Base-by-base conservation (phyloP, 305 asterid species). In the Plantago coronopus region DNA sequence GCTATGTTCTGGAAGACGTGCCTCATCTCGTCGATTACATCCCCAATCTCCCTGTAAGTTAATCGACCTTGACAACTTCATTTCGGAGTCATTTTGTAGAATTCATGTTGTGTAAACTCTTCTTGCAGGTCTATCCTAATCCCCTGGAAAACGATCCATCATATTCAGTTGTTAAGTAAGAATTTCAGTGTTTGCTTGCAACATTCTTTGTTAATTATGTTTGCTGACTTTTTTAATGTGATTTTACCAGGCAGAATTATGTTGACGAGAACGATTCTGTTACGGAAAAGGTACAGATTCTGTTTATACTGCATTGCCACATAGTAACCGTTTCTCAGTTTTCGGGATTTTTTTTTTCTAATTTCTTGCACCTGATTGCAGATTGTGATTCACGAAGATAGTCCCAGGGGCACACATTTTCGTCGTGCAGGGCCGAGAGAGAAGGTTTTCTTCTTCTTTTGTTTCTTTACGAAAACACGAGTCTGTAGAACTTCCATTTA, bases 131-230 rank as follows among this genome's bases (percentile, higher is more conserved):
- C 50, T 78, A 82, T 75, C 90, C 89, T 64, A 93, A 93, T 73
- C 99, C 97, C 1, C 66, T 93, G 50, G 86, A 84, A 59, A 83
- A 79, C 48, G 87, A 89, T 79, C 94, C 95, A 70, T 95, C 98
- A 48, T 89, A 93, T 76, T 85, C 98, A 62, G 97, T 93, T 57
- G 98, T 84, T 59, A 93, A 85, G 98, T 93, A 69, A 83, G 97
- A 18, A n/a, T 54, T 27, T 29, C 53, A 7, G 3, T 19, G 57
- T 14, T 61, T 57, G 22, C 19, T 46, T 61, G 57, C 29, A 25
- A 25, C 23, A 20, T 57, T 74, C 19, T 60, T 60, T 50, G 43
- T 61, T 50, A 43, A 29, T 48, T 48, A 37, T 48, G 23, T 69
- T 40, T 31, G 49, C 57, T 59, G 43, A 20, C 40, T 54, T 15